Conservation (phyloP, 441 rosid species). For the Geranium incanum region DNA sequence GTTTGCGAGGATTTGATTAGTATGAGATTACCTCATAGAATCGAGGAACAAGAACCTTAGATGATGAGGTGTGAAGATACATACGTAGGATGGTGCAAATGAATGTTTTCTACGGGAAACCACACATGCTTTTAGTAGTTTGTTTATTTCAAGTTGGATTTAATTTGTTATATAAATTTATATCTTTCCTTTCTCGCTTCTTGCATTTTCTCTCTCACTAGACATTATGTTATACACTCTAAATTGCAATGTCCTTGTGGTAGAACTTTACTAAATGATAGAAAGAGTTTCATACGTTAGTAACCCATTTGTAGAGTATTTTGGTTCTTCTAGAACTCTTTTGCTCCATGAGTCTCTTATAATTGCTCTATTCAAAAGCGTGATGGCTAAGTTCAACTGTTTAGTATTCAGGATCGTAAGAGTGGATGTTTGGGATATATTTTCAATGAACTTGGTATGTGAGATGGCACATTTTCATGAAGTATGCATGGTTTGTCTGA, state of each 20-base stretch:
- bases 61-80: background rate
- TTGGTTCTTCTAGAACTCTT: background rate
- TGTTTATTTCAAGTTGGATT: background rate
- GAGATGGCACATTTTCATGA: background rate
- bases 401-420: background rate
- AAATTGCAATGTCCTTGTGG: background rate
- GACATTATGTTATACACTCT: background rate
- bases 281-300: background rate
- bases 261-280: background rate
- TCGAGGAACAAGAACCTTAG: conserved; percentile 5
- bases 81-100: background rate
- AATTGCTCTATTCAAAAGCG: background rate
- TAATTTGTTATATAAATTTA: background rate
- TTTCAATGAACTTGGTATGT: background rate
- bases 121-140: background rate
- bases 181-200: background rate
- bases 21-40: background rate
- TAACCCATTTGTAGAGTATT: background rate
- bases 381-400: background rate
- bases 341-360: conserved; percentile 9
- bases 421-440: background rate
- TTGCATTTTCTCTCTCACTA: background rate
- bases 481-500: background rate
- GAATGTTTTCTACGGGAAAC: conserved; percentile 2
- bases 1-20: background rate